A percentile compares a stretch with the other conserved stretches of the same genome.
phyloP scores from a whole-genome alignment of 306 rosid genomes.

The Adenanthera pavonina region DNA sequence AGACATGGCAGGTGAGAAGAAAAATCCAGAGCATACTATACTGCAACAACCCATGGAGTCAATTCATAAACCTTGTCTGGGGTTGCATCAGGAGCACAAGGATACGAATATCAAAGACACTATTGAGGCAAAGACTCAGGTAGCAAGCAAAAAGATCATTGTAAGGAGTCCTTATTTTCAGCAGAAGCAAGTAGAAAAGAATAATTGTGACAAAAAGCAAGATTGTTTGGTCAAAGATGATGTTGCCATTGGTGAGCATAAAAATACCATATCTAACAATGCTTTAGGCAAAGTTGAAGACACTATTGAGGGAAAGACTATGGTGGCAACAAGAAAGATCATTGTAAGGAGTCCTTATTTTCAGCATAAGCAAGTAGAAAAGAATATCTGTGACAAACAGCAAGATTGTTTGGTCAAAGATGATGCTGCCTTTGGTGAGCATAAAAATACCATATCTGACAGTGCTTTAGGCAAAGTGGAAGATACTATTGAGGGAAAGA shows the following conservation, averaged over 20 bases:
- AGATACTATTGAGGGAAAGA: conserved; percentile 49
- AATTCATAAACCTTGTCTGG: conserved; percentile 80
- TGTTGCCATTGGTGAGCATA: conserved; percentile 23
- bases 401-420: conserved; percentile 35
- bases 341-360: conserved; percentile 76
- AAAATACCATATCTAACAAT: conserved; percentile 45
- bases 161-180: conserved; percentile 78
- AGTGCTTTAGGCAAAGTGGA: conserved; percentile 11
- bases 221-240: conserved; percentile 32
- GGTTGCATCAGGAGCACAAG: conserved; percentile 58
- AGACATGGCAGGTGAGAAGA: conserved; percentile 41
- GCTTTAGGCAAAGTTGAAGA: conserved; percentile 42
- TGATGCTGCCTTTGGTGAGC: conserved; percentile 28
- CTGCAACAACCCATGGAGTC: conserved; percentile 62
- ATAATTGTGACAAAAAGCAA: conserved; percentile 46
- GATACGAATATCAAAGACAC: conserved; percentile 39
- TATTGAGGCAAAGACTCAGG: conserved; percentile 55
- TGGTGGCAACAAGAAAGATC: conserved; percentile 61
- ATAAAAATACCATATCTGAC: conserved; percentile 35
- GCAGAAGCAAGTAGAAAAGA: conserved; percentile 53
- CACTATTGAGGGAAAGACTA: conserved; percentile 49
- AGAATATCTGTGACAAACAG: conserved; percentile 43
- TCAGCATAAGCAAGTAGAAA: conserved; percentile 57
- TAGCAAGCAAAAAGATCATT: conserved; percentile 60
- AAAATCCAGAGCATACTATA: conserved; percentile 55